These are phyloP conservation scores for Eucalyptus marginata DNA, from an alignment of 345 rosid genomes.

Conservation along the genomic window DNA sequence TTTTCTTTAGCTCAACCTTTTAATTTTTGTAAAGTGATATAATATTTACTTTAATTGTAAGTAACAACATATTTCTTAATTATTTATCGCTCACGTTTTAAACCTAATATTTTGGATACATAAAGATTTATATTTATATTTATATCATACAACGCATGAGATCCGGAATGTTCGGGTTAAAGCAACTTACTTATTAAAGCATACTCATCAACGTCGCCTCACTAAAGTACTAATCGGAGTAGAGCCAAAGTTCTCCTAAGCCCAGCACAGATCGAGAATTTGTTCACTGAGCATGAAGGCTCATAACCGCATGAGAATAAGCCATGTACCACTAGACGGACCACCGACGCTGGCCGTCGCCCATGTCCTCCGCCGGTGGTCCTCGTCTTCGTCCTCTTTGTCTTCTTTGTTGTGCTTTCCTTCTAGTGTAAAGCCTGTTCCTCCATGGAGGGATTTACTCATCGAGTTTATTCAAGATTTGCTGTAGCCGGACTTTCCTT, in stretches of 20 bases:
- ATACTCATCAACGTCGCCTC: neutral
- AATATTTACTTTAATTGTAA: neutral
- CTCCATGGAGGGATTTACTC: neutral
- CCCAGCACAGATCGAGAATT: neutral
- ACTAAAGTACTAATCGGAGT: neutral
- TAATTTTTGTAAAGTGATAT: neutral
- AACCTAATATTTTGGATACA: neutral
- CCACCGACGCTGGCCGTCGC: neutral
- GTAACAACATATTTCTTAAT: neutral
- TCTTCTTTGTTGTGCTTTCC: neutral
- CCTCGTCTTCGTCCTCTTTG: neutral
- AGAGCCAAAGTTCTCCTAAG: accelerated
- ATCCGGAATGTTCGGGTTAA: neutral
- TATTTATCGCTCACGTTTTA: neutral
- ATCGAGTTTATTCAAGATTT: neutral
- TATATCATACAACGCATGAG: neutral
- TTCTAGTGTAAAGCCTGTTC: neutral
- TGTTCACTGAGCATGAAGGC: neutral
- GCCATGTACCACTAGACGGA: neutral
- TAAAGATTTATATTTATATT: neutral
- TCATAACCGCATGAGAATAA: neutral
- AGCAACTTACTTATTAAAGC: neutral
- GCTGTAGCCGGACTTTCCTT: neutral
- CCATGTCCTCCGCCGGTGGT: neutral
- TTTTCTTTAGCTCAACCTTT: neutral